Evolutionary conservation across 805 yeast genomes (phyloP), one percentile per base, ranked within the genome.

Genomic region (Brettanomyces naardenensis): DNA sequence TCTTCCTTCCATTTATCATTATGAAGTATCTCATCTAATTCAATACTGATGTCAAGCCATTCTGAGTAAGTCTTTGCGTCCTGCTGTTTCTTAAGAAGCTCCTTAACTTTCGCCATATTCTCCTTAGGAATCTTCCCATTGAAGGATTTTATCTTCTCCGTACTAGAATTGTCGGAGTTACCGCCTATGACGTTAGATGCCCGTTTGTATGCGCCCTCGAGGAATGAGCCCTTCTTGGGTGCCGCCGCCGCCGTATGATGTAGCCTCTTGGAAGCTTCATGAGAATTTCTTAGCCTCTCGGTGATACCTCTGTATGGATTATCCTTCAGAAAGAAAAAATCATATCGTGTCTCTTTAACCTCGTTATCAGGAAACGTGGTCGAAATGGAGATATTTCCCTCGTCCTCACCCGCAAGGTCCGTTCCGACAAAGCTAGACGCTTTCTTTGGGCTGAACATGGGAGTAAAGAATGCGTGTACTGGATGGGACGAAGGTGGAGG

Each of bases 1-100:
- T 67, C 62, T 14, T 62, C 51, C 51, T 88, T 88, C 98, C 98
- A 90, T 13, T 59, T 52, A 37, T 80, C 75, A 45, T 77, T 73
- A 17, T 79, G 77, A 39, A 77, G 65, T 14, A 83, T 52, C 20
- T 64, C 65, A 53, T 90, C 98, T 20, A 90, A 64, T 41, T 73
- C 56, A 19, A 67, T 52, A 6, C 90, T 78, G 0, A 77, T 67
- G 1, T 69, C 71, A 22, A 71, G 64, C 97, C 97, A 90, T 34
- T 75, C 75, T 6, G 62, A 25, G 35, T 58, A 61, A 2, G 75
- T 68, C 3, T 65, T 62, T 0, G 80, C 74, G 17, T 66, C 64
- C 33, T 59, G 62, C 54, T 69, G 76, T 41, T 67, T 5, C 22
- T 32, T 26, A 17, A 36, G 32, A 26, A 41, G 34, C 11, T 17